Conservation (phyloP, 371 early-diverging fungal genomes). For the Mycotypha africana region DNA sequence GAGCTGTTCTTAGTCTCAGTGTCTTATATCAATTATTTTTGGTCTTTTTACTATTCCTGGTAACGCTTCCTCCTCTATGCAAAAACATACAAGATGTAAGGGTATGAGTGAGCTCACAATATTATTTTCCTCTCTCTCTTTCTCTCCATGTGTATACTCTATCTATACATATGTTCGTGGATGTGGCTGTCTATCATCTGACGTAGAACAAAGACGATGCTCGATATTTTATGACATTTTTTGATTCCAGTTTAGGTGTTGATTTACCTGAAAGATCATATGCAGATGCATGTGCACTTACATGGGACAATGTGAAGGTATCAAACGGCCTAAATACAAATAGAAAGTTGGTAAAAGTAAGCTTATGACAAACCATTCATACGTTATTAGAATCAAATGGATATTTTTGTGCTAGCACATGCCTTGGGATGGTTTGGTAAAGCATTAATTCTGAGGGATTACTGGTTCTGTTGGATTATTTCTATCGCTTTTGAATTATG, state of each 20-base stretch:
- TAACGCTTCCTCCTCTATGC: conserved; percentile 22
- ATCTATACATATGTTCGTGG: no score
- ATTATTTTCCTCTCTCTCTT: background rate
- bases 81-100: no score
- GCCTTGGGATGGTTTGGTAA: conserved; percentile 95
- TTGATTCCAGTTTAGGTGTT: conserved; percentile 78
- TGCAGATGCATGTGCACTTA: conserved; percentile 83
- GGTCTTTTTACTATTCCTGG: conserved; percentile 89
- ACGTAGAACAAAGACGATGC: conserved; percentile 80
- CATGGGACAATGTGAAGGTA: conserved; percentile 56
- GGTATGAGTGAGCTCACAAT: no score
- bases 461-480: conserved; percentile 94
- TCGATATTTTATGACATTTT: conserved; percentile 68
- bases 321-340: no score
- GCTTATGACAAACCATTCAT: no score
- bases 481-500: conserved; percentile 91
- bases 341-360: no score
- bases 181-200: background rate
- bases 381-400: conserved; percentile 80
- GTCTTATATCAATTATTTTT: conserved; percentile 85
- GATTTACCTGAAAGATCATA: conserved; percentile 89
- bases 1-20: conserved; percentile 76
- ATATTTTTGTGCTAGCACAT: conserved; percentile 93
- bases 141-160: no score
- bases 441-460: conserved; percentile 87